These are phyloP conservation scores for Fusarium miscanthi DNA, from an alignment of 2,329 filamentous ascomycete species.

Conservation along the genomic window DNA sequence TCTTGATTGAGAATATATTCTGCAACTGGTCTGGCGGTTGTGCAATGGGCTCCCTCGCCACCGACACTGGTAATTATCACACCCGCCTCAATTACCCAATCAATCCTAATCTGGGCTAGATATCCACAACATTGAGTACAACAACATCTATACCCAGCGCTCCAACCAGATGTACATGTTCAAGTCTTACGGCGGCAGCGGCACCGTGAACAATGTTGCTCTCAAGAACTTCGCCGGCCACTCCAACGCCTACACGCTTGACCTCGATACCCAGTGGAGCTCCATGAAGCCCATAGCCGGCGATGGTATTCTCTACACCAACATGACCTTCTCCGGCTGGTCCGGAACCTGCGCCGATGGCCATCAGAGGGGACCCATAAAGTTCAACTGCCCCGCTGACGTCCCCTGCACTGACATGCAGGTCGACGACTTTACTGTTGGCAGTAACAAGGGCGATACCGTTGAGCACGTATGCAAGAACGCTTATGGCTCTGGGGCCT, in stretches of 20 bases:
- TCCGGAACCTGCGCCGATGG: conserved; percentile 36
- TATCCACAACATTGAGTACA: conserved; percentile 36
- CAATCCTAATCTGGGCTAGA: neutral
- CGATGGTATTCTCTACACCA: conserved; percentile 33
- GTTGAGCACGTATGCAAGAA: conserved; percentile 36
- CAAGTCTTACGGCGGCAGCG: conserved; percentile 38
- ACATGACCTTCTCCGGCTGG: conserved; percentile 39
- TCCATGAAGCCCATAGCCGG: conserved; percentile 28
- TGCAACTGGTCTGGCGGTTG: conserved; percentile 40
- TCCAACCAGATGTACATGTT: conserved; percentile 43
- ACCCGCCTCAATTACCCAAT: fast-evolving
- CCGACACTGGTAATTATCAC: neutral
- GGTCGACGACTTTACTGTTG: conserved; percentile 35
- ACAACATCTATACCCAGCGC: conserved; percentile 36
- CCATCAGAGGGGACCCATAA: conserved; percentile 32
- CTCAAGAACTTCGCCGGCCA: conserved; percentile 38
- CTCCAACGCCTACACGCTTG: conserved; percentile 38
- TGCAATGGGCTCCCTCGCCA: conserved; percentile 32
- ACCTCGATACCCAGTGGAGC: conserved; percentile 35
- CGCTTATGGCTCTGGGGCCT: conserved; percentile 32
- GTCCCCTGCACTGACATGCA: conserved; percentile 36
- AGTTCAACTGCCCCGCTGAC: conserved; percentile 36
- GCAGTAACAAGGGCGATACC: conserved; percentile 18
- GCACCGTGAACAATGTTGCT: conserved; percentile 34
- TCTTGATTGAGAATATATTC: conserved; percentile 39